Percentiles rank a stretch among this genome's conserved stretches.
Evolutionary conservation across 1,284 basidiomycete genomes (phyloP).

Genomic region (Gomphus bonarii): DNA sequence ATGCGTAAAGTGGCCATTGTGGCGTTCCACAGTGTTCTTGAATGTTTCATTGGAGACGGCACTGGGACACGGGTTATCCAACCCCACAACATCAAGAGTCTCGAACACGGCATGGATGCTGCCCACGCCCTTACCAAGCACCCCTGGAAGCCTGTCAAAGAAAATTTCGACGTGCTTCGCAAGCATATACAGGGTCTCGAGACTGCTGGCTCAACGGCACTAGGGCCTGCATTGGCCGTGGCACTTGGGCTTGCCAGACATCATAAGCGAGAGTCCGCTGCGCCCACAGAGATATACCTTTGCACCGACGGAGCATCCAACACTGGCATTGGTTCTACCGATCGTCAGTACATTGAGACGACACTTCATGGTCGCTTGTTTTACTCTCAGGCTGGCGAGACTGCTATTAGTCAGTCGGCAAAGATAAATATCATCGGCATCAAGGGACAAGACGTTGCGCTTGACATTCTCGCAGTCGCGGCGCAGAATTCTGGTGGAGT

Average conservation of each 20-base stretch:
- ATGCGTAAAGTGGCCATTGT: slow-evolving; percentile 9
- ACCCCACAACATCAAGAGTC: not conserved
- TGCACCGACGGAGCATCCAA: slow-evolving; percentile 11
- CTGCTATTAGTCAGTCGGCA: not conserved
- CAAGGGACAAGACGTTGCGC: slow-evolving; percentile 1
- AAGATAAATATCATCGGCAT: slow-evolving; percentile 11
- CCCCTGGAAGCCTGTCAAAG: not conserved
- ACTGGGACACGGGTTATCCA: not conserved
- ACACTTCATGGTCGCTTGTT: slow-evolving; percentile 4
- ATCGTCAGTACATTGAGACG: not conserved
- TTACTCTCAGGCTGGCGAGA: slow-evolving; percentile 5
- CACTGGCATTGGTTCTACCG: slow-evolving; percentile 2
- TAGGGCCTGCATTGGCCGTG: slow-evolving; percentile 4
- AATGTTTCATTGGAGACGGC: slow-evolving; percentile 7
- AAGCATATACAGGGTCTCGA: not conserved
- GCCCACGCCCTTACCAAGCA: not conserved
- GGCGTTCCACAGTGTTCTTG: slow-evolving; percentile 1
- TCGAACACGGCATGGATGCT: not conserved
- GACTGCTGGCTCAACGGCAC: not conserved
- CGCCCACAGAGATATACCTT: slow-evolving; percentile 6
- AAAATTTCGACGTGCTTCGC: not conserved
- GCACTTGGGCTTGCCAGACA: slow-evolving; percentile 7
- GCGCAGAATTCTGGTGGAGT: slow-evolving; percentile 7
- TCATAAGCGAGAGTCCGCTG: not conserved
- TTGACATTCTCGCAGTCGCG: slow-evolving; percentile 4